Evolutionary conservation across 495 filamentous ascomycete genomes (phyloP), one percentile per base, ranked within the genome.

Genomic region (Hypoxylon fragiforme): DNA sequence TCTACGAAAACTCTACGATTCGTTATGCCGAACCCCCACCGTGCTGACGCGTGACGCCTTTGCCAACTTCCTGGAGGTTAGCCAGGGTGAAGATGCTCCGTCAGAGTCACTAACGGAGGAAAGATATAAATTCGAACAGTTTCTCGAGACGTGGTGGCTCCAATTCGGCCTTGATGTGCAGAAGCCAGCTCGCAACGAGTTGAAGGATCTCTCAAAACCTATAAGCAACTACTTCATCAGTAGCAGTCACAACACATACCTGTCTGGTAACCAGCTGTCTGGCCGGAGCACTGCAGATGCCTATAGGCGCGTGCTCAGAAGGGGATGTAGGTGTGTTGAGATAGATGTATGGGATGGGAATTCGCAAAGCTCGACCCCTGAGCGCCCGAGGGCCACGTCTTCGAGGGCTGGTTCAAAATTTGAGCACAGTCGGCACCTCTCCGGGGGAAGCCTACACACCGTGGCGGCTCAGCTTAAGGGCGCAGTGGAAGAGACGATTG

Each of bases 341-440:
- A 95, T 97, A 60, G 92, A 97, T 66, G 91, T 97, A 7, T 96
- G 91, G 89, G 88, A 97, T 70, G 89, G 91, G 2, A 79, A 88
- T 44, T 52, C 69, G 3, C 32, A 38, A 35, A 62, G 39, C 42
- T 53, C 62, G 4, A 52, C 60, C 11, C 55, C 57, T 5, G 54
- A 60, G 2, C 49, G 47, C 7, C 32, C 54, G 15, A 43, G 50
- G 44, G 59, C 54, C 19, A 26, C 48, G 16, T 65, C 57, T 12
- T 3, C 39, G 12, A 60, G 43, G 16, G 40, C 51, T 1, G 13
- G 13, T 2, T 53, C 62, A 19, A 60, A 37, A 35, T 50, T 54
- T 3, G 52, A 66, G 18, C 72, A 76, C 28, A 51, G 54, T 36
- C 62, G 67, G 22, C 66, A 70, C 41, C 48, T 76, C 13, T 77